Percentiles rank a stretch among this genome's conserved stretches.
phyloP scores from a whole-genome alignment of 2,329 filamentous ascomycete genomes.

The Neoarthrinium moseri region DNA sequence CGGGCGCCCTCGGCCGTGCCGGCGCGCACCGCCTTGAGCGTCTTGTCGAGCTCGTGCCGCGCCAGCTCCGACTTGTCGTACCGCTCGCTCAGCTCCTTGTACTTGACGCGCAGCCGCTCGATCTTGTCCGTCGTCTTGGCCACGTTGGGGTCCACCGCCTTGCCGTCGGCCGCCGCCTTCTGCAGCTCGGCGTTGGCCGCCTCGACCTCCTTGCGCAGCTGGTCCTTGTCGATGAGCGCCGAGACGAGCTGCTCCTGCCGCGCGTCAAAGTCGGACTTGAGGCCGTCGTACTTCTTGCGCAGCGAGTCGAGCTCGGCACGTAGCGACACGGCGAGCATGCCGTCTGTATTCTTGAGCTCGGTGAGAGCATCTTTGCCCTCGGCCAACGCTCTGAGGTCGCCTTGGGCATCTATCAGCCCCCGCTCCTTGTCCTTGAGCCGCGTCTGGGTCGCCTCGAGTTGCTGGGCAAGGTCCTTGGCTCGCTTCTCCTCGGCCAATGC shows the following conservation, averaged over 20 bases:
- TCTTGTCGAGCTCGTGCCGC: constrained; percentile 53
- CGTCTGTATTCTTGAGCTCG: constrained; percentile 58
- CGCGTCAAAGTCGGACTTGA: constrained; percentile 52
- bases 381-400: constrained; percentile 45
- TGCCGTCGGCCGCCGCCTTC: constrained; percentile 29
- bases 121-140: constrained; percentile 48
- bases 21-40: constrained; percentile 51
- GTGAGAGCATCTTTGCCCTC: constrained; percentile 54
- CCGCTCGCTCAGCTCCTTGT: constrained; percentile 61
- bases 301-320: constrained; percentile 56
- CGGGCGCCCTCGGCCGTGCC: constrained; percentile 48
- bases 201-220: constrained; percentile 54
- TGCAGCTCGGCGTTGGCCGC: constrained; percentile 40
- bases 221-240: constrained; percentile 59
- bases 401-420: constrained; percentile 50
- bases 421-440: constrained; percentile 54
- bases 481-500: constrained; percentile 48
- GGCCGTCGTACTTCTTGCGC: constrained; percentile 48
- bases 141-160: constrained; percentile 27
- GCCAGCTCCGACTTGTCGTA: constrained; percentile 57
- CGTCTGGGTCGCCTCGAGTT: constrained; percentile 40
- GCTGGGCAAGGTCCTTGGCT: constrained; percentile 39
- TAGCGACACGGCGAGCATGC: constrained; percentile 57
- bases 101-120: constrained; percentile 54
- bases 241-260: constrained; percentile 60